These are phyloP conservation scores for Podila epigama DNA, from an alignment of 192 early-diverging fungal species.

Conservation along the genomic window DNA sequence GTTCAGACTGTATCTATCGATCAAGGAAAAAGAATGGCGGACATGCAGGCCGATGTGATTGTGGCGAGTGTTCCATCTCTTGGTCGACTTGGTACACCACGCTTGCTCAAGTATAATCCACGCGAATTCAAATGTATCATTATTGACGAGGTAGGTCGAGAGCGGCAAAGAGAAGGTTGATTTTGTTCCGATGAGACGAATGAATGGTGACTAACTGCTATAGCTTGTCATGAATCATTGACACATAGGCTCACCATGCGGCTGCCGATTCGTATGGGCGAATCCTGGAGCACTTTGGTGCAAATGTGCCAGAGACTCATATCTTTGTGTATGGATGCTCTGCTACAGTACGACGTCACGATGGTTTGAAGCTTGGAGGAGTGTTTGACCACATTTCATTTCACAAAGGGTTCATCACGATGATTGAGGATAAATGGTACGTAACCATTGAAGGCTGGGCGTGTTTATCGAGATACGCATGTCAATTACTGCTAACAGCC, in stretches of 20 bases:
- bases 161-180: neutral
- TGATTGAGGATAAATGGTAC: conserved; percentile 86
- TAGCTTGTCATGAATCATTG: neutral
- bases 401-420: conserved; percentile 74
- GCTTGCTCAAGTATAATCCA: conserved; percentile 76
- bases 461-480: neutral
- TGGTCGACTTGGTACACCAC: conserved; percentile 53
- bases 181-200: neutral
- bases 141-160: conserved; percentile 75
- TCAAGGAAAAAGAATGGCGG: conserved; percentile 67
- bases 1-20: conserved; percentile 67
- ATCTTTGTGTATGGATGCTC: conserved; percentile 93
- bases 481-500: too few species aligned
- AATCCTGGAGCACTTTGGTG: conserved; percentile 77
- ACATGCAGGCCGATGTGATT: conserved; percentile 71
- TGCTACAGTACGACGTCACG: conserved; percentile 87
- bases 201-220: neutral
- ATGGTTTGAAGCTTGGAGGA: conserved; percentile 69
- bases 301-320: conserved; percentile 49
- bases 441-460: neutral
- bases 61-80: conserved; percentile 82
- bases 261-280: conserved; percentile 76
- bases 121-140: conserved; percentile 84
- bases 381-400: conserved; percentile 85
- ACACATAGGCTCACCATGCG: conserved; percentile 85